Percentiles rank a stretch among this genome's conserved stretches.
Conservation (phyloP, 148 eudicot genomes). For the Camellia sinensis region DNA sequence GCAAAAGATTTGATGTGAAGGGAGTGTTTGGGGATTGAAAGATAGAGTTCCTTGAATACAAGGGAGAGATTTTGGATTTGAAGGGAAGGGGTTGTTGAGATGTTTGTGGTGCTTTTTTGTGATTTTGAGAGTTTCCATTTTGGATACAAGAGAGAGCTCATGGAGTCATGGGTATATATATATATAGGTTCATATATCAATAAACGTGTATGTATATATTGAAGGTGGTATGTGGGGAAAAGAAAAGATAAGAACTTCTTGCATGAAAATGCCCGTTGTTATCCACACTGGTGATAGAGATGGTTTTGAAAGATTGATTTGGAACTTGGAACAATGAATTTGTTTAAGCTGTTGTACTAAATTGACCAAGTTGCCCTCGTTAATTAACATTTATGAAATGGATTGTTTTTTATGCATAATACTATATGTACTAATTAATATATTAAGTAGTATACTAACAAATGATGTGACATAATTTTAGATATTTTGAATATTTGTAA, state of each 20-base stretch:
- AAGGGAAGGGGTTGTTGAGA: slow-evolving; percentile 87
- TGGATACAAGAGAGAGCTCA: slow-evolving; percentile 3
- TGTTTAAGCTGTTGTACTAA: not conserved
- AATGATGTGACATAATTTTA: no score
- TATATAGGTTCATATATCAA: not conserved
- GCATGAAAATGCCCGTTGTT: not conserved
- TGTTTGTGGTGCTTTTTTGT: slow-evolving; percentile 87
- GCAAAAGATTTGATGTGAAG: slow-evolving; percentile 43
- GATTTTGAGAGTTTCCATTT: slow-evolving; percentile 62
- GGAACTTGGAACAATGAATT: not conserved
- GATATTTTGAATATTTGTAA: no score
- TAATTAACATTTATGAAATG: not conserved
- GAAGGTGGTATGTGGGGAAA: not conserved
- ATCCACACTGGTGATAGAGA: not conserved
- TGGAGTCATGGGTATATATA: not conserved
- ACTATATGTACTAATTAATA: no score
- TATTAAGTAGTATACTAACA: no score
- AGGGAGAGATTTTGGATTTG: slow-evolving; percentile 62
- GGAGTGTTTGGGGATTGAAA: slow-evolving; percentile 46
- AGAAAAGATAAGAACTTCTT: not conserved
- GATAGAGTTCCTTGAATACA: slow-evolving; percentile 51
- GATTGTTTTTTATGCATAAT: not conserved
- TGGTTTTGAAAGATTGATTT: not conserved
- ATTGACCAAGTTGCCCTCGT: not conserved
- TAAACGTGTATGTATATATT: not conserved